These are phyloP conservation scores for Stachybotrys elegans DNA, from an alignment of 2,329 filamentous ascomycete species.

Conservation along the genomic window DNA sequence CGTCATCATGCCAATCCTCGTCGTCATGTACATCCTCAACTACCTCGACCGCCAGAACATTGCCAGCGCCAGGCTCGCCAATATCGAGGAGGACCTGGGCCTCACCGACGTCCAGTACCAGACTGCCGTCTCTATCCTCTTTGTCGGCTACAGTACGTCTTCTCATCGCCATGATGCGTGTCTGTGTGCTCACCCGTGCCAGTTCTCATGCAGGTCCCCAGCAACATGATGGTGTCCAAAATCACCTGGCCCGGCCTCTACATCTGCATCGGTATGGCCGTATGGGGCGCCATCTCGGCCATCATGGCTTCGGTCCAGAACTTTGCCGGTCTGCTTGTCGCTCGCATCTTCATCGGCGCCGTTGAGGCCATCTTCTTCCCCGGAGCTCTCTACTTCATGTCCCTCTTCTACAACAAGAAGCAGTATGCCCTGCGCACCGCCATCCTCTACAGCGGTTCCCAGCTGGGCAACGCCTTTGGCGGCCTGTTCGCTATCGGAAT, in stretches of 20 bases:
- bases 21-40: slow-evolving; percentile 35
- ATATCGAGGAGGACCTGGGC: slow-evolving; percentile 30
- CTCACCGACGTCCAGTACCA: slow-evolving; percentile 30
- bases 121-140: slow-evolving; percentile 31
- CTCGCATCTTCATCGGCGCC: slow-evolving; percentile 38
- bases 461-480: slow-evolving; percentile 23
- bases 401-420: slow-evolving; percentile 34
- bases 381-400: slow-evolving; percentile 33
- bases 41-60: slow-evolving; percentile 29
- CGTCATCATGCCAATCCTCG: slow-evolving; percentile 16
- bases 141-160: slow-evolving; percentile 34
- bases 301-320: slow-evolving; percentile 40
- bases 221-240: slow-evolving; percentile 25
- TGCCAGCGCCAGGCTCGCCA: slow-evolving; percentile 13
- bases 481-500: slow-evolving; percentile 28
- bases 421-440: slow-evolving; percentile 26
- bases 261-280: slow-evolving; percentile 15
- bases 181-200: slow-evolving; percentile 52
- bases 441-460: slow-evolving; percentile 24
- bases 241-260: slow-evolving; percentile 14
- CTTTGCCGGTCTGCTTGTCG: slow-evolving; percentile 23
- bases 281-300: slow-evolving; percentile 18
- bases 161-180: slow-evolving; percentile 45
- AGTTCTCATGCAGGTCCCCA: slow-evolving; percentile 29
- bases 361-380: slow-evolving; percentile 53